Base-by-base conservation (phyloP, 495 filamentous ascomycete genomes). In the Penicillium odoratum region DNA sequence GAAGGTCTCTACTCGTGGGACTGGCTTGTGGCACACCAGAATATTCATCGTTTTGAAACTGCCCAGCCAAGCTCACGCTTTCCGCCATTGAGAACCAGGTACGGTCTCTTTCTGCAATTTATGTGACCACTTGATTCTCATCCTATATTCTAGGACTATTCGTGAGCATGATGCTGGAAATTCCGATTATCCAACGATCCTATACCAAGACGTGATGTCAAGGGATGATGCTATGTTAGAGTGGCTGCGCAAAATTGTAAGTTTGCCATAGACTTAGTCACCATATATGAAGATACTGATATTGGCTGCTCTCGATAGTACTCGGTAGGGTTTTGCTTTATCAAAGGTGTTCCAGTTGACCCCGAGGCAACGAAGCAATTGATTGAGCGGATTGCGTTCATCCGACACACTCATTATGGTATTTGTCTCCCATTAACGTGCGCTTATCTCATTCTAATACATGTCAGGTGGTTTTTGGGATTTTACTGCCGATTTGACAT, bases 391-490 rank as follows among this genome's bases (percentile, higher is more conserved):
- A 95, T 98, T 51, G 82, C 89, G 8, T 90, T 90, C 60, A 91
- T 97, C 63, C 81, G 90, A 10, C 70, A 84, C 40, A 98, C 93
- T 0, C 93, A 98, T 67, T 98, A 97, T 67, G 93, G 91, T 83
- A 73, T 34, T 45, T 25, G n/a, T 28, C 11, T 33, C 31, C 34
- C 9, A 42, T 26, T 0, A 1, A 21, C n/a, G 13, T 47, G 1
- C 1, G 5, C 13, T 11, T 45, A 9, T 28, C 11, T 10, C 0
- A 13, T 21, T 18, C 42, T 55, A 45, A 55, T 16, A 10, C 4
- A 7, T 18, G 34, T 8, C 15, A 87, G 85, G 88, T 59, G 92
- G 89, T 28, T 97, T 97, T 75, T 98, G 92, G 81, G 91, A 96
- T 71, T 97, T 98, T 70, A 93, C 88, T 1, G 85, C 93, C 31